Percentiles rank a stretch among this genome's conserved stretches.
Evolutionary conservation across 140 eudicot genomes (phyloP).

Genomic region (Stevia rebaudiana): DNA sequence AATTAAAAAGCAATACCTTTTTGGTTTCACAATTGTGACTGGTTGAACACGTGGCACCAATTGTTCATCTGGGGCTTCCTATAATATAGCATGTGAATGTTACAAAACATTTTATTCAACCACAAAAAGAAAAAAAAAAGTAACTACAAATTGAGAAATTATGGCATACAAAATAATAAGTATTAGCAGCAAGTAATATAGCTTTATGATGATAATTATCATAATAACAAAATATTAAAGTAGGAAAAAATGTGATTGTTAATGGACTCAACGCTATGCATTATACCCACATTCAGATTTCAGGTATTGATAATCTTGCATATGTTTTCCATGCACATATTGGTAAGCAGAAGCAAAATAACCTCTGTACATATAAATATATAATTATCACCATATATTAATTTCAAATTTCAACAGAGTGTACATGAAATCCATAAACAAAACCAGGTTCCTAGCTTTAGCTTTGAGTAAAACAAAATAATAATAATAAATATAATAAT

Average conservation of each 20-base stretch:
- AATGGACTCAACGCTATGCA: not conserved
- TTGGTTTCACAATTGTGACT: constrained; percentile 33
- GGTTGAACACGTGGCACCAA: constrained; percentile 14
- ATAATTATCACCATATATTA: constrained; percentile 7
- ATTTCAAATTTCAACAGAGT: constrained; percentile 14
- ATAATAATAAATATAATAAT: no score
- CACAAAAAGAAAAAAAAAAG: not conserved
- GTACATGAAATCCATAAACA: not conserved
- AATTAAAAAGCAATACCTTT: constrained; percentile 33
- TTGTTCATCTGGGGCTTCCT: constrained; percentile 24
- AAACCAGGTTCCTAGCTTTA: not conserved
- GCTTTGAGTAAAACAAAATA: not conserved
- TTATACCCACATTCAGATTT: constrained; percentile 20
- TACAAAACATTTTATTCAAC: not conserved
- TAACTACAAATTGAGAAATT: not conserved
- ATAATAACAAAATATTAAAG: not conserved
- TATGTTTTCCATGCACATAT: constrained; percentile 40
- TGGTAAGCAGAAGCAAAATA: constrained; percentile 46
- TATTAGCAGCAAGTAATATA: not conserved
- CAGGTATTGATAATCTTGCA: constrained; percentile 36
- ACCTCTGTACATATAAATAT: constrained; percentile 38
- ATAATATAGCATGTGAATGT: not conserved
- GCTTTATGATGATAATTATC: no score
- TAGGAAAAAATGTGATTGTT: not conserved
- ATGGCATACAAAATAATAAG: not conserved